These are phyloP conservation scores for Marchantia polymorpha DNA, from an alignment of 225 moss, liverwort and hornwort genomes.

Conservation along the genomic window DNA sequence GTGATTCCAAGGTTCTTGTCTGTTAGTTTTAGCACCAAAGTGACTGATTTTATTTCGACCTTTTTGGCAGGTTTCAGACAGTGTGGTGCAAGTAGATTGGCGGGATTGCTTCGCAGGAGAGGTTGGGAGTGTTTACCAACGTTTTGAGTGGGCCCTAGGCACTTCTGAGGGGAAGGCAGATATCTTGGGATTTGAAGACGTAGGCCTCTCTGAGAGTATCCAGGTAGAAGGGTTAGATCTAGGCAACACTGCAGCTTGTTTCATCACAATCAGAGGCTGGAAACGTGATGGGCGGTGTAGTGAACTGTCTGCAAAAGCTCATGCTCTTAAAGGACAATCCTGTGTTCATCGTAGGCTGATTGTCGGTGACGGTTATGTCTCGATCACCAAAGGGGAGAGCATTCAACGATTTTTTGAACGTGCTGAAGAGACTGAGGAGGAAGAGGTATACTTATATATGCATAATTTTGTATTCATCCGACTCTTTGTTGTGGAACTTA, in stretches of 20 bases:
- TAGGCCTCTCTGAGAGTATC: constrained; percentile 86
- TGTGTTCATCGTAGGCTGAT: constrained; percentile 98
- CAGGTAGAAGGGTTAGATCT: constrained; percentile 85
- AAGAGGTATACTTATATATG: constrained; percentile 62
- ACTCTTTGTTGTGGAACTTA: background rate
- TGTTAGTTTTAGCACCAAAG: background rate
- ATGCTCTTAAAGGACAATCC: constrained; percentile 90
- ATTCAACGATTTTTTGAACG: constrained; percentile 98
- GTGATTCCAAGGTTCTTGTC: background rate
- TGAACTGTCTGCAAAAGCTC: constrained; percentile 90
- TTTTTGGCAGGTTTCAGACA: constrained; percentile 79
- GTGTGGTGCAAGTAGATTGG: constrained; percentile 94
- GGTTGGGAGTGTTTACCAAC: constrained; percentile 85
- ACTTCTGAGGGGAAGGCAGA: constrained; percentile 92
- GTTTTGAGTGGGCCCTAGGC: constrained; percentile 96
- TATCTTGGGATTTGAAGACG: constrained; percentile 90
- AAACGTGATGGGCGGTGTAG: constrained; percentile 89
- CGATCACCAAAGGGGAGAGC: constrained; percentile 97
- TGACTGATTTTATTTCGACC: constrained; percentile 7
- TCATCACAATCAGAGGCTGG: constrained; percentile 87
- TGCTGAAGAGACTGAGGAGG: constrained; percentile 98
- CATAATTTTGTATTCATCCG: background rate
- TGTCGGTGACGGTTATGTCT: constrained; percentile 96
- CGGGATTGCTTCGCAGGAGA: constrained; percentile 96
- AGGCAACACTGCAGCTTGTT: constrained; percentile 75